phyloP scores from a whole-genome alignment of 768 basidiomycete genomes.

The Phaffia tasmanica region DNA sequence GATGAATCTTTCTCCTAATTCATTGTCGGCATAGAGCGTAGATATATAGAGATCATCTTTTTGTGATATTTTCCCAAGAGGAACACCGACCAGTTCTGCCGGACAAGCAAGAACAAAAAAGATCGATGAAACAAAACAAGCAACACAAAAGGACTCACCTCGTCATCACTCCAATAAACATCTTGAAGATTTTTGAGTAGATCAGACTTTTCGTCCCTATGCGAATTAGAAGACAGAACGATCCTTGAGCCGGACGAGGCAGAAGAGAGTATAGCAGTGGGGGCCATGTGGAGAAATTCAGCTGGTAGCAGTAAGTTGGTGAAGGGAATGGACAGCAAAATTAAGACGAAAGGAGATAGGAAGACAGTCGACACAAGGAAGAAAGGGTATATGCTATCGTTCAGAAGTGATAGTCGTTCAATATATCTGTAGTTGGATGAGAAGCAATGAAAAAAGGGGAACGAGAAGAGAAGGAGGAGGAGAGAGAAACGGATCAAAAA shows the following conservation, averaged over 20 bases:
- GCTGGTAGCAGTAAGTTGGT: neutral
- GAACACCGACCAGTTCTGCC: neutral
- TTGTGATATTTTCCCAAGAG: neutral
- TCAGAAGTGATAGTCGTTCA: too few species aligned
- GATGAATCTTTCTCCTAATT: too few species aligned
- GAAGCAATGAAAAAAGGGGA: neutral
- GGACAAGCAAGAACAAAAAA: neutral
- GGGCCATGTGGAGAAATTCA: constrained; percentile 1
- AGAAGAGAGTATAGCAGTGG: neutral
- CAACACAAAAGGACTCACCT: constrained; percentile 31
- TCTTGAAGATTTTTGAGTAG: constrained; percentile 37
- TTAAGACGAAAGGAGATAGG: constrained; percentile 2
- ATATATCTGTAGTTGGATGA: neutral
- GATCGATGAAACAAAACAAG: neutral
- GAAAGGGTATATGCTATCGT: neutral
- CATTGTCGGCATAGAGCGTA: neutral
- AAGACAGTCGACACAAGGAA: neutral
- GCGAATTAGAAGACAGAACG: neutral
- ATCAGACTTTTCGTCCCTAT: constrained; percentile 28
- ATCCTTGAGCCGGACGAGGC: neutral
- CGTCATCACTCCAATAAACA: constrained; percentile 39
- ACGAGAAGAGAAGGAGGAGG: constrained; percentile 1
- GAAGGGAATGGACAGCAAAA: neutral
- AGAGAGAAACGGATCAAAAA: constrained; percentile 5
- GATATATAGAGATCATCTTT: neutral